Conservation (phyloP, 2,329 filamentous ascomycete species). For the Alternaria triticina region DNA sequence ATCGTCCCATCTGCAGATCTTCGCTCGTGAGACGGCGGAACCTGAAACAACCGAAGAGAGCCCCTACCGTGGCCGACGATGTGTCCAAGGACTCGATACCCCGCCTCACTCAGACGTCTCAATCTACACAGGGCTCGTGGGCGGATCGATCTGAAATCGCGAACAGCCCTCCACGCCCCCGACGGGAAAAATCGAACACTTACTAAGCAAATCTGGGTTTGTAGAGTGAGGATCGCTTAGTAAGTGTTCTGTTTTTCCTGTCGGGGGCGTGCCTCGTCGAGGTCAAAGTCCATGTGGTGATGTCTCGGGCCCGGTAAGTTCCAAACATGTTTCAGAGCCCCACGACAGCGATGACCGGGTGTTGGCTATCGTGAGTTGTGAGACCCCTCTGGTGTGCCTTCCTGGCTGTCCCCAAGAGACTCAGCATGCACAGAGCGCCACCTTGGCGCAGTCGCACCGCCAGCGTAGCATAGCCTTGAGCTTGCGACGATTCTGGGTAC, state of each 20-base stretch:
- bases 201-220: no score
- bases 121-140: constrained; percentile 15
- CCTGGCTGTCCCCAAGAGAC: constrained; percentile 6
- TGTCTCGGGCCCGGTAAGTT: constrained; percentile 15
- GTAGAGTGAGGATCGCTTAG: no score
- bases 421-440: constrained; percentile 8
- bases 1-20: constrained; percentile 33
- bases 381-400: constrained; percentile 14
- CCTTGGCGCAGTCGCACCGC: constrained; percentile 19
- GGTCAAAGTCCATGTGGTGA: constrained; percentile 2
- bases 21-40: constrained; percentile 20
- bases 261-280: no score
- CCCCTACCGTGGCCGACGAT: constrained; percentile 20
- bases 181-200: no score
- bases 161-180: no score
- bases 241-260: no score
- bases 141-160: constrained; percentile 14
- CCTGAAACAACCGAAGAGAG: constrained; percentile 39
- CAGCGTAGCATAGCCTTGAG: constrained; percentile 13
- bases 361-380: constrained; percentile 15
- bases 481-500: constrained; percentile 10
- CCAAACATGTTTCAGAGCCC: constrained; percentile 21
- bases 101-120: constrained; percentile 27
- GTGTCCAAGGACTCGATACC: constrained; percentile 18
- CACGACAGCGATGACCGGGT: constrained; percentile 5